Evolutionary conservation across 352 stramenopile genomes (phyloP), one percentile per base, ranked within the genome.

Genomic region (Phytophthora agathidicida): DNA sequence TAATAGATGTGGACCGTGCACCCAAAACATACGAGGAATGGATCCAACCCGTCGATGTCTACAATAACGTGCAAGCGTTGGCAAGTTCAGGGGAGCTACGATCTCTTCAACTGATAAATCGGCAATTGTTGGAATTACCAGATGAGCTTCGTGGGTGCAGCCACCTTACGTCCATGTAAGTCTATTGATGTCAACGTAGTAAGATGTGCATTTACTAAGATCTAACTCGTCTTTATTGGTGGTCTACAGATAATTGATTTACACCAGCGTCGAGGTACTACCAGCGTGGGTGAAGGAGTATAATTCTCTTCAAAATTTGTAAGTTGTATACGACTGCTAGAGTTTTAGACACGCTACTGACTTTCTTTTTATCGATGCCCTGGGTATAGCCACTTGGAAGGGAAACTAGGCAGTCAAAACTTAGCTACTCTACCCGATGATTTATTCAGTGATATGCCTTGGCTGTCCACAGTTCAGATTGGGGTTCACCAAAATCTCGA

Each of bases 271-370:
- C 3, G 33, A 65, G 20, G 35, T 11, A 0, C 51, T 77, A 16
- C 68, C 68, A 1, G 4, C 13, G 0, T 77, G 64, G 64, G 5
- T 44, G 1, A 53, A 52, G 7, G 49, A 49, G 10, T 65, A 75
- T 22, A 60, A 55, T 14, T 67, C 65, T n/a, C 60, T 78, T 7
- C 42, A 71, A 31, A 70, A 49, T 20, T 32, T 78, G 69, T 78
- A 49, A 33, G 53, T 64, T 20, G 13, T 7, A 23, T 16, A n/a
- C n/a, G n/a, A n/a, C n/a, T n/a, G n/a, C n/a, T n/a, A n/a, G n/a
- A n/a, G n/a, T n/a, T n/a, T n/a, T n/a, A n/a, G n/a, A n/a, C n/a
- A n/a, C n/a, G n/a, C n/a, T n/a, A n/a, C n/a, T n/a, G n/a, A n/a
- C n/a, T n/a, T n/a, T n/a, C n/a, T n/a, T n/a, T n/a, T n/a, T n/a